These are phyloP conservation scores for Ophiognomonia clavigignenti-juglandacearum DNA, from an alignment of 2,329 filamentous ascomycete genomes.

Conservation along the genomic window DNA sequence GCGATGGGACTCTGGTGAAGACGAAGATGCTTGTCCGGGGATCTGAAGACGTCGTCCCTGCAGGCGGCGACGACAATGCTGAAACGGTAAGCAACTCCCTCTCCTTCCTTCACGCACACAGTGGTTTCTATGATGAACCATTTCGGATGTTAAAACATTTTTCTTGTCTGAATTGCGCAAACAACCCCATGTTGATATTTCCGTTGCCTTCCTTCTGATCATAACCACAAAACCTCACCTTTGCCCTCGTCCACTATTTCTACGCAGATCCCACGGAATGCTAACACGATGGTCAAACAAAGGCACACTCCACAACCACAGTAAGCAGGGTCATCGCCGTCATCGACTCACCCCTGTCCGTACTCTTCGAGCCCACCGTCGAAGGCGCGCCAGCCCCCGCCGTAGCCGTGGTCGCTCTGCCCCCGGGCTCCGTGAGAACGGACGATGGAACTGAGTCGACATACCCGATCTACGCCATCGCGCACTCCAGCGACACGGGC, in stretches of 20 bases:
- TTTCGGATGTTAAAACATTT: constrained; percentile 88
- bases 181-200: constrained; percentile 88
- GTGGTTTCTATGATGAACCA: constrained; percentile 74
- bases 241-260: constrained; percentile 9
- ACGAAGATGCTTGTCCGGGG: constrained; percentile 49
- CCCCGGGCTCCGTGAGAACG: constrained; percentile 41
- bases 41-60: constrained; percentile 28
- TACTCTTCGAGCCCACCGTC: constrained; percentile 64
- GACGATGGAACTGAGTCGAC: constrained; percentile 29
- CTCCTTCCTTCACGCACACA: not conserved
- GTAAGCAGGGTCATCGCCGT: constrained; percentile 63
- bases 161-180: constrained; percentile 86
- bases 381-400: constrained; percentile 75
- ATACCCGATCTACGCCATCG: constrained; percentile 54
- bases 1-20: constrained; percentile 53
- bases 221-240: constrained; percentile 21
- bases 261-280: too few relatives aligned
- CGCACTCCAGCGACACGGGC: constrained; percentile 85
- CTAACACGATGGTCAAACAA: constrained; percentile 24
- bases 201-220: constrained; percentile 99
- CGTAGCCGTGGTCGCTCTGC: constrained; percentile 65
- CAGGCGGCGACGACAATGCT: not conserved
- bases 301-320: constrained; percentile 34
- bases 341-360: constrained; percentile 58
- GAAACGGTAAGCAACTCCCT: not conserved